phyloP scores from a whole-genome alignment of 2,329 filamentous ascomycete species.

The Fusarium zealandicum region DNA sequence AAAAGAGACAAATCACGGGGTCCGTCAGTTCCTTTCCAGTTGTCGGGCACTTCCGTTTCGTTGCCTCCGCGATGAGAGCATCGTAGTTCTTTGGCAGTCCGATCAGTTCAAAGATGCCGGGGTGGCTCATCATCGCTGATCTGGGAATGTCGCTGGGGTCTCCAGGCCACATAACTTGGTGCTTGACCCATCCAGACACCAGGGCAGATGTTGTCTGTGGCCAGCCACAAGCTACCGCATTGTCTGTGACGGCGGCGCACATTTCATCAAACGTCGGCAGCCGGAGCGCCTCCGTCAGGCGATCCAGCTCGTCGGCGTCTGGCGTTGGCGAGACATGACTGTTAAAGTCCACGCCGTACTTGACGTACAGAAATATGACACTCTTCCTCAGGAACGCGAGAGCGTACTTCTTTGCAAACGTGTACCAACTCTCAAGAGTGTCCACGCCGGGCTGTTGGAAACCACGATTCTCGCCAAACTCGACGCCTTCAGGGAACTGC shows the following conservation, averaged over 20 bases:
- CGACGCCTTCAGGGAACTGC: constrained; percentile 37
- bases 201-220: constrained; percentile 54
- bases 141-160: constrained; percentile 42
- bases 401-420: constrained; percentile 79
- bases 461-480: constrained; percentile 51
- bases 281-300: constrained; percentile 77
- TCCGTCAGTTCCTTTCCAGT: constrained; percentile 92
- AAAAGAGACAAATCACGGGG: constrained; percentile 91
- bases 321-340: constrained; percentile 68
- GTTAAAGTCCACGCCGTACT: constrained; percentile 88
- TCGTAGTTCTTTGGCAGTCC: constrained; percentile 93
- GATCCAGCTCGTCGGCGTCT: constrained; percentile 79
- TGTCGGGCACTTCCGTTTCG: constrained; percentile 81
- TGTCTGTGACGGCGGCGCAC: constrained; percentile 65
- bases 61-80: constrained; percentile 88
- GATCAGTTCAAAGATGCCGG: constrained; percentile 91
- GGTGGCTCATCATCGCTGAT: constrained; percentile 72
- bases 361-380: constrained; percentile 82
- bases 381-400: constrained; percentile 89
- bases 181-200: constrained; percentile 76
- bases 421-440: constrained; percentile 61
- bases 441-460: constrained; percentile 64
- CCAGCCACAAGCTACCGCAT: constrained; percentile 57
- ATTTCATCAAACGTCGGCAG: constrained; percentile 83
- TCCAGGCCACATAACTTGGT: constrained; percentile 58